phyloP scores from a whole-genome alignment of 2,329 filamentous ascomycete genomes.

The Aspergillus sp. region DNA sequence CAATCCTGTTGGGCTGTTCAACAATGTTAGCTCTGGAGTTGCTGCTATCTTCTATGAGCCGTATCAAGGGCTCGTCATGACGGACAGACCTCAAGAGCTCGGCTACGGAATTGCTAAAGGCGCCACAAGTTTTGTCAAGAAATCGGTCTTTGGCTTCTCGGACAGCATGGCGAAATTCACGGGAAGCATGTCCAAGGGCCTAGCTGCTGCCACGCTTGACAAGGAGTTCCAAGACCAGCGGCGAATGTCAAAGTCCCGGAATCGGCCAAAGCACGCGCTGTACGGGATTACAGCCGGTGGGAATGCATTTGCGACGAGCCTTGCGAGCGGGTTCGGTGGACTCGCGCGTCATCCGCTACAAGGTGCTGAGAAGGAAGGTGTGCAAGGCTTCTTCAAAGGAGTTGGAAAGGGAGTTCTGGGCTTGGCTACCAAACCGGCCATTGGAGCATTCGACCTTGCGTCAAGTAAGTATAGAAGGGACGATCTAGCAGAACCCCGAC shows the following conservation, averaged over 20 bases:
- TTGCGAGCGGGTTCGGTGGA: slow-evolving; percentile 88
- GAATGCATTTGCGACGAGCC: slow-evolving; percentile 84
- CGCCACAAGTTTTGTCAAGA: slow-evolving; percentile 94
- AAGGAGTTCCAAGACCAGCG: slow-evolving; percentile 97
- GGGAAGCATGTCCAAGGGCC: slow-evolving; percentile 90
- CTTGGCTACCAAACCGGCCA: slow-evolving; percentile 91
- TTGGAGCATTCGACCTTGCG: slow-evolving; percentile 92
- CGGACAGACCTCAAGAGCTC: slow-evolving; percentile 88
- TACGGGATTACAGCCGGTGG: slow-evolving; percentile 94
- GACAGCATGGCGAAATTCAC: slow-evolving; percentile 98
- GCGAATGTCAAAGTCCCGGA: slow-evolving; percentile 84
- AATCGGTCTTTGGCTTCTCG: slow-evolving; percentile 92
- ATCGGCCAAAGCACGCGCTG: slow-evolving; percentile 90
- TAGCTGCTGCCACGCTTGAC: slow-evolving; percentile 89
- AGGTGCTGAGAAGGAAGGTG: slow-evolving; percentile 90
- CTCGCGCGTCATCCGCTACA: slow-evolving; percentile 88
- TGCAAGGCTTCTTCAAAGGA: slow-evolving; percentile 91
- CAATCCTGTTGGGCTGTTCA: slow-evolving; percentile 95
- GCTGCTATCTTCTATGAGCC: slow-evolving; percentile 99
- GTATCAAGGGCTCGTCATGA: slow-evolving; percentile 94
- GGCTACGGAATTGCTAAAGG: slow-evolving; percentile 93
- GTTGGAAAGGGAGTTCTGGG: slow-evolving; percentile 91
- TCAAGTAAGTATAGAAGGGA: slow-evolving; percentile 48
- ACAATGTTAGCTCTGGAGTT: slow-evolving; percentile 93
- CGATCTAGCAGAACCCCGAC: not conserved